These are phyloP conservation scores for Eimeria falciformis DNA, from an alignment of 169 alveolate genomes.

Conservation along the genomic window DNA sequence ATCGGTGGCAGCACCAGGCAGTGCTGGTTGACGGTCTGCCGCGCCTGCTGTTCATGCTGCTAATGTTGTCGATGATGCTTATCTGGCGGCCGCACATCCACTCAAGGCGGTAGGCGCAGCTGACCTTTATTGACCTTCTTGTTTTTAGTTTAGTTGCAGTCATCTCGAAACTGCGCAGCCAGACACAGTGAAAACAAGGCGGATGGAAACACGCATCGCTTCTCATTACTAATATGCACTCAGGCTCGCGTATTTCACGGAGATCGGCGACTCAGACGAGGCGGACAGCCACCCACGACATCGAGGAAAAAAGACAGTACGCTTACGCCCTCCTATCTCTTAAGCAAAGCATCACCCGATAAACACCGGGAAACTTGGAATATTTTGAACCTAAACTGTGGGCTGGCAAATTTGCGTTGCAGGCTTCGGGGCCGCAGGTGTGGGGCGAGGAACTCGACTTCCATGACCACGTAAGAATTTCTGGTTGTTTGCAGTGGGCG, in stretches of 20 bases:
- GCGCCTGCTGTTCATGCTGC: background rate
- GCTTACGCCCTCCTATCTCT: too few relatives aligned
- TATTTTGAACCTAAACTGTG: too few relatives aligned
- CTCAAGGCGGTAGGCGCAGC: conserved; percentile 30
- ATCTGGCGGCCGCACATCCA: conserved; percentile 37
- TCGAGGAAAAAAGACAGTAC: background rate
- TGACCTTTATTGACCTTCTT: too few relatives aligned
- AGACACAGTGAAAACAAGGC: too few relatives aligned
- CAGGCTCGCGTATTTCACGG: conserved; percentile 61
- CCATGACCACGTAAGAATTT: conserved; percentile 56
- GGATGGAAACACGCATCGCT: too few relatives aligned
- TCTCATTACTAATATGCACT: background rate
- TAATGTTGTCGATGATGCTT: conserved; percentile 27
- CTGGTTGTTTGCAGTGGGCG: too few relatives aligned
- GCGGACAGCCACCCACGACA: background rate
- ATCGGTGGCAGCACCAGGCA: conserved; percentile 31
- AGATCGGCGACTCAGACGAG: conserved; percentile 32
- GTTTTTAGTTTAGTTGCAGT: too few relatives aligned
- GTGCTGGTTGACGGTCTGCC: conserved; percentile 25
- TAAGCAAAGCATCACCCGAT: too few relatives aligned
- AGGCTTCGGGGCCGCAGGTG: conserved; percentile 21
- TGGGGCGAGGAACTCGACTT: conserved; percentile 60
- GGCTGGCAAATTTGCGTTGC: background rate
- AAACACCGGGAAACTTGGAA: too few relatives aligned
- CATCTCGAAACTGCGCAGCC: too few relatives aligned